These are phyloP conservation scores for Yarrowia galli DNA, from an alignment of 1,139 yeast genomes.

Conservation along the genomic window DNA sequence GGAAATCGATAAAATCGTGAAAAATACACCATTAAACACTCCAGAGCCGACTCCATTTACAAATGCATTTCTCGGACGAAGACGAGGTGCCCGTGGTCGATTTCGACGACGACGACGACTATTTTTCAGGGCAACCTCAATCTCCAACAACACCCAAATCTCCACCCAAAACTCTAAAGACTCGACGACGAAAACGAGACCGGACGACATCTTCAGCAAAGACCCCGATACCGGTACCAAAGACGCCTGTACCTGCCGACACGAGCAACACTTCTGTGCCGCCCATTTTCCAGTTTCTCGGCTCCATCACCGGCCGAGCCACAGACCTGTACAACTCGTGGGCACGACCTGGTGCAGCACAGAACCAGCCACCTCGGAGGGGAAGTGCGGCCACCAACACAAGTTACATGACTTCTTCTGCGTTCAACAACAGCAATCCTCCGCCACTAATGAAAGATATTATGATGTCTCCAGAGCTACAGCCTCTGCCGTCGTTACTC, in stretches of 20 bases:
- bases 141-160: constrained; percentile 5
- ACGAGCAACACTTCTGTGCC: not conserved
- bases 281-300: constrained; percentile 23
- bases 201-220: not conserved
- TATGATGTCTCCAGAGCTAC: constrained; percentile 8
- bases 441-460: constrained; percentile 13
- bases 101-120: constrained; percentile 25
- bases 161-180: constrained; percentile 15
- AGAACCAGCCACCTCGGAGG: constrained; percentile 14
- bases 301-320: constrained; percentile 26
- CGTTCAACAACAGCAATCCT: not conserved
- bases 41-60: not conserved
- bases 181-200: constrained; percentile 27
- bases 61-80: constrained; percentile 13
- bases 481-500: constrained; percentile 7
- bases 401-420: not conserved
- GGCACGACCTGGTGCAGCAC: not conserved
- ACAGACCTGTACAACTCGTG: constrained; percentile 18
- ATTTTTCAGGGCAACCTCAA: constrained; percentile 17
- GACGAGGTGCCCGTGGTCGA: constrained; percentile 24
- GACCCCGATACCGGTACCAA: not conserved
- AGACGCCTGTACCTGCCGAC: not conserved
- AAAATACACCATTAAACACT: not conserved
- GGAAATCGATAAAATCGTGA: not conserved
- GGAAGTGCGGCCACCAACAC: constrained; percentile 4